Evolutionary conservation across 805 yeast genomes (phyloP).

Genomic region (Yarrowia bubula): DNA sequence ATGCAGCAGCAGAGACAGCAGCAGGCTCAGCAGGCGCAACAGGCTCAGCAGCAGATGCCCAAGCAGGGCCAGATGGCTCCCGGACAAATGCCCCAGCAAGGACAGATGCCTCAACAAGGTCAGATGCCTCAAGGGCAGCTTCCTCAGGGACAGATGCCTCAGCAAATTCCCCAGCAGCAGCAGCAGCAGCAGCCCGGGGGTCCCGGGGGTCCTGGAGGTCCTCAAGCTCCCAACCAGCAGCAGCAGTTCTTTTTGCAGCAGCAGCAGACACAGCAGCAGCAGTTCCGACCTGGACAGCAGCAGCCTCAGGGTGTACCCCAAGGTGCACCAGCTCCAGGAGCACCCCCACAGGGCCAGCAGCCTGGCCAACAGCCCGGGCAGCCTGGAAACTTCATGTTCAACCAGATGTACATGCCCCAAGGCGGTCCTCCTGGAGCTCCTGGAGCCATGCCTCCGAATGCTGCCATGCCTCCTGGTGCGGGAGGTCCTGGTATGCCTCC

Average conservation of each 20-base stretch:
- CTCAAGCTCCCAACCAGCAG: background rate
- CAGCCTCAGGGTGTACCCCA: constrained; percentile 13
- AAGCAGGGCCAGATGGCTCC: constrained; percentile 28
- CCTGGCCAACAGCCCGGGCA: background rate
- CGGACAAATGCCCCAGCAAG: background rate
- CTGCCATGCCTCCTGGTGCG: constrained; percentile 7
- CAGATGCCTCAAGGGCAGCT: constrained; percentile 26
- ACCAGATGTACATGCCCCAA: background rate
- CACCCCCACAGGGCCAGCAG: constrained; percentile 29
- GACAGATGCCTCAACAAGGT: constrained; percentile 9
- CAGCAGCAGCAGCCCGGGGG: constrained; percentile 6
- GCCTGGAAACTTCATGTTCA: constrained; percentile 5
- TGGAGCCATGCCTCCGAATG: background rate
- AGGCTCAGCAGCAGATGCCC: constrained; percentile 31
- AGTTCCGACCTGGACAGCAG: background rate
- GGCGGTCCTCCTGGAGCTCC: background rate
- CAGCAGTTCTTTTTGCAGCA: background rate
- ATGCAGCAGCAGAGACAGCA: constrained; percentile 36
- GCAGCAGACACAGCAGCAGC: background rate
- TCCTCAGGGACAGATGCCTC: constrained; percentile 22
- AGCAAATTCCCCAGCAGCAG: background rate
- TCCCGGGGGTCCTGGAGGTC: constrained; percentile 12
- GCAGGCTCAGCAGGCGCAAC: constrained; percentile 29
- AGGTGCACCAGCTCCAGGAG: constrained; percentile 26
- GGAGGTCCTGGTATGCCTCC: constrained; percentile 27